Percentiles rank a stretch among this genome's conserved stretches.
phyloP scores from a whole-genome alignment of 345 rosid genomes.

The Rhizophora apiculata region DNA sequence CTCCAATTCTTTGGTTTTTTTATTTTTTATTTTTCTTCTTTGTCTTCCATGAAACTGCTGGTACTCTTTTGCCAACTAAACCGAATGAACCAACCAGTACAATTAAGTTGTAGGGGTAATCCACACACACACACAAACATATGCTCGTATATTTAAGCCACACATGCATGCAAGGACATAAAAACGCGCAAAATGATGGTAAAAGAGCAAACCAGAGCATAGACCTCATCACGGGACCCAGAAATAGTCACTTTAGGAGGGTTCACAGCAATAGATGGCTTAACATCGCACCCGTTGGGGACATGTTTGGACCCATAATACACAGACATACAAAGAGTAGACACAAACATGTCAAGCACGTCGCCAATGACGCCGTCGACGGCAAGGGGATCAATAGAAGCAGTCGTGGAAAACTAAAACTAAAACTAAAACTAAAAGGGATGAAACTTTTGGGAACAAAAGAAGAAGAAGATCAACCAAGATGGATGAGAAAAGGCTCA shows the following conservation, averaged over 20 bases:
- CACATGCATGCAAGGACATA: background rate
- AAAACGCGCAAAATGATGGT: background rate
- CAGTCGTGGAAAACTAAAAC: slow-evolving; percentile 37
- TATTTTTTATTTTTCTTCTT: too few species aligned
- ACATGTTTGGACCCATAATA: slow-evolving; percentile 70
- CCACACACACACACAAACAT: too few species aligned
- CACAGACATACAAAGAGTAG: slow-evolving; percentile 55
- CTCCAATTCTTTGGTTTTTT: too few species aligned
- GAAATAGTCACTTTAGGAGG: slow-evolving; percentile 64
- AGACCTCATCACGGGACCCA: slow-evolving; percentile 56
- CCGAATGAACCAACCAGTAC: too few species aligned
- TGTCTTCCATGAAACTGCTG: too few species aligned
- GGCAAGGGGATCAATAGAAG: slow-evolving; percentile 72
- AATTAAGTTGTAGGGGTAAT: too few species aligned
- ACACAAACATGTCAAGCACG: slow-evolving; percentile 80
- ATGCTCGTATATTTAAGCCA: background rate
- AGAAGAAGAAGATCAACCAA: background rate
- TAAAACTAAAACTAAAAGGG: too few species aligned
- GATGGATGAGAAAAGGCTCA: slow-evolving; percentile 6
- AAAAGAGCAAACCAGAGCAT: slow-evolving; percentile 50
- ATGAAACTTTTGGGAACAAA: background rate
- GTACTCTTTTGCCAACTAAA: too few species aligned
- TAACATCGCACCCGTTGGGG: slow-evolving; percentile 75
- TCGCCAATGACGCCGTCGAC: slow-evolving; percentile 90
- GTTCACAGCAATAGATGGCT: slow-evolving; percentile 57